A percentile compares a stretch with the other conserved stretches of the same genome.
Evolutionary conservation across 2,329 filamentous ascomycete species (phyloP).

Genomic region (Xylaria arbuscula): DNA sequence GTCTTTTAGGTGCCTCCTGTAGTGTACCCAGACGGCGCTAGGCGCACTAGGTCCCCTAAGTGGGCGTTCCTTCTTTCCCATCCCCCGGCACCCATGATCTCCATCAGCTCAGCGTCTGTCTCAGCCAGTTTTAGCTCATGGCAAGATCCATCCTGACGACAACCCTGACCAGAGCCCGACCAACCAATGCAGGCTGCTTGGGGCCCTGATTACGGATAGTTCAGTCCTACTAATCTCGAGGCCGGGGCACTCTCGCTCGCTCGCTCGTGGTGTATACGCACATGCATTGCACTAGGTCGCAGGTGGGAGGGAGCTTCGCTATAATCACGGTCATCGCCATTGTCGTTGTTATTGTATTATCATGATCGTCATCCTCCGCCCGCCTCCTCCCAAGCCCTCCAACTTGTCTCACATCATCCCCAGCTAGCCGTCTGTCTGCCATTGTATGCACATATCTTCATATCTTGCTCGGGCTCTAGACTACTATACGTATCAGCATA

Average conservation of each 20-base stretch:
- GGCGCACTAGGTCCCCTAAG: background rate
- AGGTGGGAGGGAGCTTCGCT: slow-evolving; percentile 20
- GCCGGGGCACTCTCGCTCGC: background rate
- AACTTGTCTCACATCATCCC: slow-evolving; percentile 8
- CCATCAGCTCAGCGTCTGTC: slow-evolving; percentile 36
- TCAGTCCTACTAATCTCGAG: slow-evolving; percentile 32
- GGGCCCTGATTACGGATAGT: slow-evolving; percentile 31
- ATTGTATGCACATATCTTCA: background rate
- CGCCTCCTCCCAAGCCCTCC: slow-evolving; percentile 4
- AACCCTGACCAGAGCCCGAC: slow-evolving; percentile 12
- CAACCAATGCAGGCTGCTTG: slow-evolving; percentile 22
- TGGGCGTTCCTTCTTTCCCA: slow-evolving; percentile 12
- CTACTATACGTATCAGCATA: background rate
- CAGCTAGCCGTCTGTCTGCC: background rate
- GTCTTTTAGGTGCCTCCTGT: background rate
- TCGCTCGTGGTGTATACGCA: background rate
- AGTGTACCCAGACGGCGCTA: too few species aligned
- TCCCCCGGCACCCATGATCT: slow-evolving; percentile 28
- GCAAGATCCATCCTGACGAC: slow-evolving; percentile 29
- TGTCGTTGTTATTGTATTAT: background rate
- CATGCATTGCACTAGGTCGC: background rate
- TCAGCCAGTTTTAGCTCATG: slow-evolving; percentile 36
- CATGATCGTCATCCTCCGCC: slow-evolving; percentile 12
- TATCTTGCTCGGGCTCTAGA: background rate
- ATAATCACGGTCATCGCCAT: slow-evolving; percentile 1